Evolutionary conservation across 495 filamentous ascomycete genomes (phyloP).

Genomic region (Annulohypoxylon stygium): DNA sequence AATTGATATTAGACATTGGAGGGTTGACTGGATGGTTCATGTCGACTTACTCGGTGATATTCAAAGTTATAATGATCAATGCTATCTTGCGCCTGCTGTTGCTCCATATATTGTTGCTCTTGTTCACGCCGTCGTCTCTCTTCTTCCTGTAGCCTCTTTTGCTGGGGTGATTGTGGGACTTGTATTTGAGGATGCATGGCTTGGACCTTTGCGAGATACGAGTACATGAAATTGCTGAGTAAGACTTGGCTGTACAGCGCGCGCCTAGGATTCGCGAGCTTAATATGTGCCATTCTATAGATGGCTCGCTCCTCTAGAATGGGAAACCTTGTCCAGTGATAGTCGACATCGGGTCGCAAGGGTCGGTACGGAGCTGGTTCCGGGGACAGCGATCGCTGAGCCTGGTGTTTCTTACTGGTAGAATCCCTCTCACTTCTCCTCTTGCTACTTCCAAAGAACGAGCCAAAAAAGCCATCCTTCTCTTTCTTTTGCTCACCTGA

Average conservation of each 20-base stretch:
- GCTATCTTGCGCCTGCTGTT: slow-evolving; percentile 63
- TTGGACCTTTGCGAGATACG: slow-evolving; percentile 97
- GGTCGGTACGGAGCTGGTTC: slow-evolving; percentile 77
- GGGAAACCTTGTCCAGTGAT: slow-evolving; percentile 94
- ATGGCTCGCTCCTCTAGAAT: slow-evolving; percentile 97
- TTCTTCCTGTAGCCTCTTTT: slow-evolving; percentile 72
- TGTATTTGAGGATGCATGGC: slow-evolving; percentile 96
- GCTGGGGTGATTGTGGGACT: slow-evolving; percentile 75
- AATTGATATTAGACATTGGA: slow-evolving; percentile 30
- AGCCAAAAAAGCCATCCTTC: slow-evolving; percentile 86
- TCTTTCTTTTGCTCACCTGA: slow-evolving; percentile 88
- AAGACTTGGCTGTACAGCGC: slow-evolving; percentile 95
- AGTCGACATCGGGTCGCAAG: slow-evolving; percentile 88
- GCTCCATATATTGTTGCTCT: slow-evolving; percentile 67
- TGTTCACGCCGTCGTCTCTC: slow-evolving; percentile 72
- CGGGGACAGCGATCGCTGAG: slow-evolving; percentile 80
- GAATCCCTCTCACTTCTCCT: slow-evolving; percentile 82
- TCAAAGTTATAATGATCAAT: slow-evolving; percentile 63
- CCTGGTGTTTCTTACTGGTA: slow-evolving; percentile 76
- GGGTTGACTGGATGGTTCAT: background rate
- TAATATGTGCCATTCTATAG: slow-evolving; percentile 98
- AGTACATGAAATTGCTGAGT: slow-evolving; percentile 99
- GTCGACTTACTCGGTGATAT: slow-evolving; percentile 63
- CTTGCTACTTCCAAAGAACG: slow-evolving; percentile 86
- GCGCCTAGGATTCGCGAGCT: slow-evolving; percentile 94